Conservation (phyloP, 2,329 filamentous ascomycete genomes). For the Trichoderma lentiforme region DNA sequence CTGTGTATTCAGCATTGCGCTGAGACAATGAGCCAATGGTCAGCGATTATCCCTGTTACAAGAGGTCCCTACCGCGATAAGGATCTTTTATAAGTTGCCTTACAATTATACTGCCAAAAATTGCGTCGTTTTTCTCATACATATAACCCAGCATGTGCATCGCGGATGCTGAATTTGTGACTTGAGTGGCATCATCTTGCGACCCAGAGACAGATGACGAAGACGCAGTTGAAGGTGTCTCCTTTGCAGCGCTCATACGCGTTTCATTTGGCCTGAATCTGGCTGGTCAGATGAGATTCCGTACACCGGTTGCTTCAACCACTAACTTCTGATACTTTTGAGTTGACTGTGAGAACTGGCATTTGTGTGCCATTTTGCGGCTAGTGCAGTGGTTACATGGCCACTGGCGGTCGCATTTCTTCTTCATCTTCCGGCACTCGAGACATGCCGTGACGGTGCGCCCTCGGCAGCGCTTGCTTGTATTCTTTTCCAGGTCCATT, state of each 20-base stretch:
- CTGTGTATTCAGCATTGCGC: background rate
- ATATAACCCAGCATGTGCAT: background rate
- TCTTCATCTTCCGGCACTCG: conserved; percentile 10
- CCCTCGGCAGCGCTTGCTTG: background rate
- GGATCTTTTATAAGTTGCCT: background rate
- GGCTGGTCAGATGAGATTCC: background rate
- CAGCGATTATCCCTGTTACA: background rate
- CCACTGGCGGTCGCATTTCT: conserved; percentile 8
- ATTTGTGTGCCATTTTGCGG: background rate
- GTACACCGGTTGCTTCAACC: background rate
- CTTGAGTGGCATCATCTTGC: background rate
- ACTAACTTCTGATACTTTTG: background rate
- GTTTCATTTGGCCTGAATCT: background rate
- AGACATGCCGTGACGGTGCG: background rate
- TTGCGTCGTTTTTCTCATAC: background rate
- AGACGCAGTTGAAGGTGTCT: background rate
- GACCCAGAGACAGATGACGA: background rate
- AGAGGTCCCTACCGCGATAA: background rate
- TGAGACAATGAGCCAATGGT: background rate
- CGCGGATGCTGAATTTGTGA: background rate
- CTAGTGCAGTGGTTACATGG: conserved; percentile 2
- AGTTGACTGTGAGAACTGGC: background rate
- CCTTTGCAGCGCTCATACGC: background rate
- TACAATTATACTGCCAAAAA: background rate
- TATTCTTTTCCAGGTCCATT: background rate